Evolutionary conservation across 2,329 filamentous ascomycete species (phyloP).

Genomic region (Verticillium nubilum): DNA sequence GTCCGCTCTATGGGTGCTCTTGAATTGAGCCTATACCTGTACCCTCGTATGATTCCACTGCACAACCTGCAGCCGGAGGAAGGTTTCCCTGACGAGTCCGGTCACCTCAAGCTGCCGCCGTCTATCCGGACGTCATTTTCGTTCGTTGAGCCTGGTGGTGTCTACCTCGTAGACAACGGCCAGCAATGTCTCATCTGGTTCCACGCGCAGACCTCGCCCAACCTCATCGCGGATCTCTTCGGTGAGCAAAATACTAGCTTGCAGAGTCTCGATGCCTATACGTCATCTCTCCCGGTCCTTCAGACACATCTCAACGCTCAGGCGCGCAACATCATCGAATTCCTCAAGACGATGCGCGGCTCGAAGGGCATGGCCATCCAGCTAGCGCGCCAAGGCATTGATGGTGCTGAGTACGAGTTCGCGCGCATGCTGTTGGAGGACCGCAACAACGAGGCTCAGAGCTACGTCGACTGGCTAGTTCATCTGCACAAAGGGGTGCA

Average conservation of each 20-base stretch:
- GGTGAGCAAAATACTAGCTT: slow-evolving; percentile 68
- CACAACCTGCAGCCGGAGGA: slow-evolving; percentile 86
- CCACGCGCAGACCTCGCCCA: slow-evolving; percentile 86
- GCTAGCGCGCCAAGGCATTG: slow-evolving; percentile 84
- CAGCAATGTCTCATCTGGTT: slow-evolving; percentile 90
- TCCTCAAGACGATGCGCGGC: slow-evolving; percentile 72
- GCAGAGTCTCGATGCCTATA: slow-evolving; percentile 74
- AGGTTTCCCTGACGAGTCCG: slow-evolving; percentile 89
- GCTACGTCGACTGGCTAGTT: slow-evolving; percentile 97
- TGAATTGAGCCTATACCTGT: slow-evolving; percentile 87
- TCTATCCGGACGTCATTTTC: slow-evolving; percentile 78
- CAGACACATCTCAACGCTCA: slow-evolving; percentile 93
- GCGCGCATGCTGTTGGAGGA: slow-evolving; percentile 88
- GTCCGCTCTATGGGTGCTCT: slow-evolving; percentile 80
- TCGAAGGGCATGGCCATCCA: slow-evolving; percentile 87
- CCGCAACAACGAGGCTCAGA: slow-evolving; percentile 94
- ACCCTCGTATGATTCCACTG: slow-evolving; percentile 86
- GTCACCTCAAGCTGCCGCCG: slow-evolving; percentile 79
- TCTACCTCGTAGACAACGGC: slow-evolving; percentile 92
- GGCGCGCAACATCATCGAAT: slow-evolving; percentile 88
- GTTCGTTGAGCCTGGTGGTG: slow-evolving; percentile 85
- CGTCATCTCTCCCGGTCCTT: slow-evolving; percentile 72
- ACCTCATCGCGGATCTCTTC: slow-evolving; percentile 85
- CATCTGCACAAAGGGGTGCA: slow-evolving; percentile 91
- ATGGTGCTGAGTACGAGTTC: slow-evolving; percentile 96